These are phyloP conservation scores for Candida tammaniensis DNA, from an alignment of 805 yeast species.

Conservation along the genomic window DNA sequence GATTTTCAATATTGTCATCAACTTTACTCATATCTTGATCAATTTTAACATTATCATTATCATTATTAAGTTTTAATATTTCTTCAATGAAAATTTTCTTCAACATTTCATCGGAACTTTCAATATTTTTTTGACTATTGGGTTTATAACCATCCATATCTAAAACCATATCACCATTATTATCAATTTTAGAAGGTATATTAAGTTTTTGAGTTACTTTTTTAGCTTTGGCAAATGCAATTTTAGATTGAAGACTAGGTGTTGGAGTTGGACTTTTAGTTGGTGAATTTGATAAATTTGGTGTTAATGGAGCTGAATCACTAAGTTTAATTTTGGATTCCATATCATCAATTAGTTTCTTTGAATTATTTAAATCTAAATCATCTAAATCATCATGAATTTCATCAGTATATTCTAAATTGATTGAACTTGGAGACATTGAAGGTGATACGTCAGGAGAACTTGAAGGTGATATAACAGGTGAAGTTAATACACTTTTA, in stretches of 20 bases:
- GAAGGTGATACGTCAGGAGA: slow-evolving; percentile 53
- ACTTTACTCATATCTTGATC: slow-evolving; percentile 2
- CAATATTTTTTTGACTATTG: slow-evolving; percentile 66
- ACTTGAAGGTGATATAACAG: slow-evolving; percentile 65
- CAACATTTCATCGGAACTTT: slow-evolving; percentile 72
- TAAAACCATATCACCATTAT: slow-evolving; percentile 83
- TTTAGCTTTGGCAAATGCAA: slow-evolving; percentile 57
- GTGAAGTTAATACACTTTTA: slow-evolving; percentile 76
- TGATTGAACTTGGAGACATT: slow-evolving; percentile 16
- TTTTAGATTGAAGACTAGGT: slow-evolving; percentile 29
- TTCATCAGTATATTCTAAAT: slow-evolving; percentile 13
- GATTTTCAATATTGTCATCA: slow-evolving; percentile 7
- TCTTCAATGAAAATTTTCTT: slow-evolving; percentile 75
- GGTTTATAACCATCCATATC: slow-evolving; percentile 97
- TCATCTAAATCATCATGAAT: slow-evolving; percentile 31
- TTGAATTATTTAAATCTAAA: slow-evolving; percentile 27
- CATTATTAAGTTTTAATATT: slow-evolving; percentile 33
- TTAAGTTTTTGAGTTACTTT: slow-evolving; percentile 67
- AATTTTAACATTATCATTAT: slow-evolving; percentile 10
- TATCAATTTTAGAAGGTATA: slow-evolving; percentile 84
- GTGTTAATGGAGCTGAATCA: slow-evolving; percentile 14
- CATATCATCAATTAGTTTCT: slow-evolving; percentile 18
- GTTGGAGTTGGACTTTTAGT: slow-evolving; percentile 19
- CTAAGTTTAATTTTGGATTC: slow-evolving; percentile 28
- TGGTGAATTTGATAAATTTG: slow-evolving; percentile 9